phyloP scores from a whole-genome alignment of 2,329 filamentous ascomycete species.

The Colletotrichum tofieldiae region DNA sequence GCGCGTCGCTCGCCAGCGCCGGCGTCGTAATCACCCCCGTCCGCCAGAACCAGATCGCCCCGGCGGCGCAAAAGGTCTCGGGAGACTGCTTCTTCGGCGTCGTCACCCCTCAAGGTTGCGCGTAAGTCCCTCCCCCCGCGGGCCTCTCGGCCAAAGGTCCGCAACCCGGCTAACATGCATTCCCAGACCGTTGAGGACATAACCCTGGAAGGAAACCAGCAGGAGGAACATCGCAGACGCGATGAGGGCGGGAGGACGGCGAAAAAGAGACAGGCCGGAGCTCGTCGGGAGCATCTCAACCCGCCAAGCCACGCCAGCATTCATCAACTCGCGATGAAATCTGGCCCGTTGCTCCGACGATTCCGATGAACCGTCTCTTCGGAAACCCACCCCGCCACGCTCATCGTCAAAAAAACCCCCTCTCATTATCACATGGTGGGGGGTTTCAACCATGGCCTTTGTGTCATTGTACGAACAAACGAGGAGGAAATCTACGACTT shows the following conservation, averaged over 20 bases:
- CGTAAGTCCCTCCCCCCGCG: no score
- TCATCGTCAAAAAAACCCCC: not conserved
- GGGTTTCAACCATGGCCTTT: not conserved
- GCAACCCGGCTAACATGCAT: not conserved
- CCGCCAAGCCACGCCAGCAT: not conserved
- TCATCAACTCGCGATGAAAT: not conserved
- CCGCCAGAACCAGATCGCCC: constrained; percentile 65
- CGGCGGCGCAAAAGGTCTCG: constrained; percentile 43
- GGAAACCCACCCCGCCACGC: not conserved
- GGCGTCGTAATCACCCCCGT: constrained; percentile 72
- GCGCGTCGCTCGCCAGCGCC: constrained; percentile 64
- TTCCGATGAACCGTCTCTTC: constrained; percentile 32
- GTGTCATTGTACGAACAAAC: not conserved
- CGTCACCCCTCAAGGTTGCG: constrained; percentile 71
- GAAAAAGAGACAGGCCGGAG: constrained; percentile 30
- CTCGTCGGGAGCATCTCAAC: constrained; percentile 21
- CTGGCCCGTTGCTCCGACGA: constrained; percentile 1
- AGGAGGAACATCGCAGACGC: constrained; percentile 1
- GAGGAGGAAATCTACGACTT: constrained; percentile 1
- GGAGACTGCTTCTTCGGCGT: constrained; percentile 72
- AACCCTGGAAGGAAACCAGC: not conserved
- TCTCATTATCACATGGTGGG: not conserved
- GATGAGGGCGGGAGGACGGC: constrained; percentile 2
- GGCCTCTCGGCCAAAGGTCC: no score
- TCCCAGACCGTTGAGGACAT: constrained; percentile 26